A percentile compares a stretch with the other conserved stretches of the same genome.
Conservation (phyloP, 441 rosid genomes). For the Populus hybrid region DNA sequence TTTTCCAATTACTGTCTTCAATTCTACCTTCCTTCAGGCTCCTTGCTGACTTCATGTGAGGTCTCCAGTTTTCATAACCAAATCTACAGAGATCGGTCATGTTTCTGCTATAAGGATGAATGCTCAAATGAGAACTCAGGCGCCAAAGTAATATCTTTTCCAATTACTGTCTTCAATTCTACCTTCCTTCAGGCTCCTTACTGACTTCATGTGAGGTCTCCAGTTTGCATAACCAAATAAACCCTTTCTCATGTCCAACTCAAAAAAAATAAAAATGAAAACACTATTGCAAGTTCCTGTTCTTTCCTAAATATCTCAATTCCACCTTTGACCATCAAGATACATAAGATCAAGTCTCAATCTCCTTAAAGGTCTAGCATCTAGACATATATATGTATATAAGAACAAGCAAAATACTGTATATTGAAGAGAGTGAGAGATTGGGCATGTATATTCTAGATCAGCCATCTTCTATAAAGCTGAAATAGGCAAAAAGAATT, state of each 20-base stretch:
- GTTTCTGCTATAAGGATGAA: background rate
- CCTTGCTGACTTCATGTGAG: background rate
- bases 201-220: background rate
- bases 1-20: background rate
- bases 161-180: background rate
- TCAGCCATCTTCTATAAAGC: constrained; percentile 5
- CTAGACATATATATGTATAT: background rate
- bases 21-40: background rate
- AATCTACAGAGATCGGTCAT: background rate
- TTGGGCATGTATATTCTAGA: background rate
- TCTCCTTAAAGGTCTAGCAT: background rate
- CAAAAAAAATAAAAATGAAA: background rate
- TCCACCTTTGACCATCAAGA: background rate
- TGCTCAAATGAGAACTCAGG: background rate
- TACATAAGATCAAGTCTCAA: background rate
- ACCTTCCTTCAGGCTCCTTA: background rate
- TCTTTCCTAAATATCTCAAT: background rate
- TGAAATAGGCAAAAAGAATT: constrained; percentile 1
- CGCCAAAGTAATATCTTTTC: background rate
- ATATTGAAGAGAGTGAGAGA: background rate
- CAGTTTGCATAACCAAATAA: background rate
- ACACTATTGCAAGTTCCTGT: background rate
- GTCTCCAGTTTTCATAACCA: background rate
- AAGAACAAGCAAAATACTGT: background rate
- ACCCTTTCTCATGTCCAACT: background rate